These are phyloP conservation scores for Ampelocalamus luodianensis DNA, from an alignment of 176 grass and related monocot species.

Conservation along the genomic window DNA sequence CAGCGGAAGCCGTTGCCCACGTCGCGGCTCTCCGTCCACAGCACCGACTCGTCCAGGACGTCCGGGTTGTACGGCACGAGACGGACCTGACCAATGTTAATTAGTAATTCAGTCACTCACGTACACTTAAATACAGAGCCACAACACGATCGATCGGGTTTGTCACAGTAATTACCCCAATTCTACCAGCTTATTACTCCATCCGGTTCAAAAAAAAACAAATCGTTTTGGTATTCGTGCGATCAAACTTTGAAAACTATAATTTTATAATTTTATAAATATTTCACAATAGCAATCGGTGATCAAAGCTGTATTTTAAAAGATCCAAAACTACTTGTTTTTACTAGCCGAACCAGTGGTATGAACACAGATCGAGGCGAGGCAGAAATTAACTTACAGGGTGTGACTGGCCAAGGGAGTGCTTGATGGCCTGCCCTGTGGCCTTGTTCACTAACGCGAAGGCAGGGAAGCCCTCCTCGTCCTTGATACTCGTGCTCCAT, in stretches of 20 bases:
- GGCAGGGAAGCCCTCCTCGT: slow-evolving; percentile 81
- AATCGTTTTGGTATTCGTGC: too few relatives aligned
- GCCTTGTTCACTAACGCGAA: slow-evolving; percentile 87
- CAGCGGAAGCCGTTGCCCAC: slow-evolving; percentile 59
- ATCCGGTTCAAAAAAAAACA: too few relatives aligned
- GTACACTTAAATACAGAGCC: too few relatives aligned
- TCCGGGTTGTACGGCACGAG: slow-evolving; percentile 68
- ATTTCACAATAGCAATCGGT: too few relatives aligned
- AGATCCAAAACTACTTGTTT: too few relatives aligned
- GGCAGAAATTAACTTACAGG: slow-evolving; percentile 38
- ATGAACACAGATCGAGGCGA: background rate
- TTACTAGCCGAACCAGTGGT: too few relatives aligned
- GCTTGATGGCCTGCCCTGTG: slow-evolving; percentile 80
- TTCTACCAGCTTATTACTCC: too few relatives aligned
- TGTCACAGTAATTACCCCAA: too few relatives aligned
- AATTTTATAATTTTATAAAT: too few relatives aligned
- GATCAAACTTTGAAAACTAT: too few relatives aligned
- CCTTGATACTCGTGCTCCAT: slow-evolving; percentile 67
- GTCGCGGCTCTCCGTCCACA: slow-evolving; percentile 89
- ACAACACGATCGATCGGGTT: too few relatives aligned
- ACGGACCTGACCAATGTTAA: slow-evolving; percentile 44
- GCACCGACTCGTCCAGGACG: slow-evolving; percentile 71
- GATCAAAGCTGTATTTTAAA: too few relatives aligned
- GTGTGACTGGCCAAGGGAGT: slow-evolving; percentile 79
- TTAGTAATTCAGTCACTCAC: background rate